Percentiles rank a stretch among this genome's conserved stretches.
These are phyloP conservation scores for Cutaneotrichosporon mucoides DNA, from an alignment of 1,284 basidiomycete genomes.

Conservation along the genomic window DNA sequence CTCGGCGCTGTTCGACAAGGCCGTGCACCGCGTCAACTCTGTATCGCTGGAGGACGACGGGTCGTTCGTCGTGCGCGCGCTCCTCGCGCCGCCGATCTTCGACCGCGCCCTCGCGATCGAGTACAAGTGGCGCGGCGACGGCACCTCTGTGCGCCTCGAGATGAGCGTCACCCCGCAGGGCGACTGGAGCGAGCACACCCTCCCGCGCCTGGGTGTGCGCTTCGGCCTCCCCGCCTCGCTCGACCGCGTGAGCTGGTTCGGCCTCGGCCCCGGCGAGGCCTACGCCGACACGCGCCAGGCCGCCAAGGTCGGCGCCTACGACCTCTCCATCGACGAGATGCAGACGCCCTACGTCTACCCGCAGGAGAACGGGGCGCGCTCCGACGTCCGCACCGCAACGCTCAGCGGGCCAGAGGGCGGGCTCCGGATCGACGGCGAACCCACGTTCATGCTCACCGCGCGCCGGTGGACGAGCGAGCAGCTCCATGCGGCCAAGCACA, in stretches of 20 bases:
- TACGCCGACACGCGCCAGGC: no score
- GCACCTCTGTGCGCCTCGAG: background rate
- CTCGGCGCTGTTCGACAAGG: background rate
- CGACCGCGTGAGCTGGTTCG: conserved; percentile 12
- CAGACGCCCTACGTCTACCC: conserved; percentile 25
- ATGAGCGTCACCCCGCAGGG: conserved; percentile 8
- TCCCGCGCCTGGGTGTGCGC: conserved; percentile 20
- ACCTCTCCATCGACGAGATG: conserved; percentile 13
- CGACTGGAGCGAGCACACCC: conserved; percentile 11
- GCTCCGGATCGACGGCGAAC: conserved; percentile 1
- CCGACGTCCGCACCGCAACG: conserved; percentile 13
- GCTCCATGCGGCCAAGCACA: conserved; percentile 17
- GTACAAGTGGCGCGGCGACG: background rate
- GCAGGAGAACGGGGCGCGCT: conserved; percentile 23
- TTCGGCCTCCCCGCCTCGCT: conserved; percentile 12
- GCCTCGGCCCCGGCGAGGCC: conserved; percentile 18
- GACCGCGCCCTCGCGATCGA: background rate
- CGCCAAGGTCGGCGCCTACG: conserved; percentile 12
- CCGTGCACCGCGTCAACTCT: background rate
- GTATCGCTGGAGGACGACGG: background rate
- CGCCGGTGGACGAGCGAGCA: conserved; percentile 22
- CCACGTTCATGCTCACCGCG: conserved; percentile 12
- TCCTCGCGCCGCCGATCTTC: background rate
- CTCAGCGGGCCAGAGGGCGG: background rate
- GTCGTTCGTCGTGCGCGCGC: background rate